These are phyloP conservation scores for Malus hybrid DNA, from an alignment of 331 rosid genomes.

Conservation along the genomic window DNA sequence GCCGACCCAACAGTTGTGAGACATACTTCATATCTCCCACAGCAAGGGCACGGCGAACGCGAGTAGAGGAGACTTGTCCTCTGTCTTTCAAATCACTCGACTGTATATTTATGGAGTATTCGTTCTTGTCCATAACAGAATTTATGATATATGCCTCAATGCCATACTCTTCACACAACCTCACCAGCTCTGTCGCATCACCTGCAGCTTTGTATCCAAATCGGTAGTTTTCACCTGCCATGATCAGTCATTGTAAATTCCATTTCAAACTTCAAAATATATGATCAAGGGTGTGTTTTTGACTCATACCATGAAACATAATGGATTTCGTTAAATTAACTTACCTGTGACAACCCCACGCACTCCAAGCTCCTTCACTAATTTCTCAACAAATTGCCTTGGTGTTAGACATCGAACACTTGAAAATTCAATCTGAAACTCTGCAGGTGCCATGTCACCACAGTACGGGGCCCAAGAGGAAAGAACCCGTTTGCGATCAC, in stretches of 20 bases:
- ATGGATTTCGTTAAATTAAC: background rate
- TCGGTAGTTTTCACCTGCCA: slow-evolving; percentile 87
- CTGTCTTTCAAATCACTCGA: slow-evolving; percentile 54
- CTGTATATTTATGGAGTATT: slow-evolving; percentile 19
- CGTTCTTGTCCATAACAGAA: slow-evolving; percentile 80
- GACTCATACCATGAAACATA: background rate
- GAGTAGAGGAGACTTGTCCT: slow-evolving; percentile 94
- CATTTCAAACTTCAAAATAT: slow-evolving; percentile 16
- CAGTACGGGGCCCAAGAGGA: slow-evolving; percentile 81
- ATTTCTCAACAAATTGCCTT: slow-evolving; percentile 70
- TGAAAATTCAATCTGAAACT: slow-evolving; percentile 68
- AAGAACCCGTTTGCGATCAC: slow-evolving; percentile 77
- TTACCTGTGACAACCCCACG: slow-evolving; percentile 88
- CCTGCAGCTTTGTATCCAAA: slow-evolving; percentile 98
- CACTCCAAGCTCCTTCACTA: slow-evolving; percentile 69
- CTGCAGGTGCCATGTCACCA: slow-evolving; percentile 54
- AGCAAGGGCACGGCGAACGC: slow-evolving; percentile 77
- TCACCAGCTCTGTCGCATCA: slow-evolving; percentile 66
- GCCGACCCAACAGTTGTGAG: slow-evolving; percentile 77
- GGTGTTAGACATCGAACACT: slow-evolving; percentile 75
- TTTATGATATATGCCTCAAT: slow-evolving; percentile 72
- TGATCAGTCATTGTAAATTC: slow-evolving; percentile 15
- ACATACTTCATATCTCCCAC: slow-evolving; percentile 80
- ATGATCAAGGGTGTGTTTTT: background rate
- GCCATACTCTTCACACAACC: slow-evolving; percentile 71